Evolutionary conservation across 208 protist species (phyloP).

Genomic region (Polymyxa betae): DNA sequence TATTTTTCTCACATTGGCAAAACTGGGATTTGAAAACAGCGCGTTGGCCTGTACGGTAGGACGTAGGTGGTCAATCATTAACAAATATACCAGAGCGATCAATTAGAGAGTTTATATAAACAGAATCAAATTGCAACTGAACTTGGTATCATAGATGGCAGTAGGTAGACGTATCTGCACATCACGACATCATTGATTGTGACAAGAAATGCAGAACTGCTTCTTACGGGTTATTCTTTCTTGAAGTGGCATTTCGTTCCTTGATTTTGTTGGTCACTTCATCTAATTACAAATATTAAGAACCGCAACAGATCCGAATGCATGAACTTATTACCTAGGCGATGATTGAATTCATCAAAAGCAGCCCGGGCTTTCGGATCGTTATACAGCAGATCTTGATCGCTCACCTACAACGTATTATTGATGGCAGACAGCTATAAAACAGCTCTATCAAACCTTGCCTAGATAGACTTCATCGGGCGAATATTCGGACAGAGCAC

Average conservation of each 20-base stretch:
- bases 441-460: not conserved
- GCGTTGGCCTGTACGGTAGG: too few species aligned
- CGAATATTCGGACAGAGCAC: not conserved
- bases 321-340: too few species aligned
- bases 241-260: not conserved
- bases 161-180: not conserved
- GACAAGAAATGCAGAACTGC: too few species aligned
- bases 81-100: too few species aligned
- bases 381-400: not conserved
- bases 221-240: not conserved
- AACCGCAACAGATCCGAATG: not conserved
- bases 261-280: not conserved
- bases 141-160: not conserved
- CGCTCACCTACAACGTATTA: not conserved
- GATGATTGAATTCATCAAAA: too few species aligned
- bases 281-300: not conserved
- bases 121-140: not conserved
- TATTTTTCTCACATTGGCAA: too few species aligned
- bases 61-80: too few species aligned
- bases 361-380: too few species aligned
- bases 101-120: too few species aligned
- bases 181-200: too few species aligned
- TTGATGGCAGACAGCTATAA: not conserved
- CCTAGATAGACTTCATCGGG: slow-evolving; percentile 17
- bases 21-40: too few species aligned